Evolutionary conservation across 192 early-diverging fungal genomes (phyloP).

Genomic region (Bifiguratus adelaidae): DNA sequence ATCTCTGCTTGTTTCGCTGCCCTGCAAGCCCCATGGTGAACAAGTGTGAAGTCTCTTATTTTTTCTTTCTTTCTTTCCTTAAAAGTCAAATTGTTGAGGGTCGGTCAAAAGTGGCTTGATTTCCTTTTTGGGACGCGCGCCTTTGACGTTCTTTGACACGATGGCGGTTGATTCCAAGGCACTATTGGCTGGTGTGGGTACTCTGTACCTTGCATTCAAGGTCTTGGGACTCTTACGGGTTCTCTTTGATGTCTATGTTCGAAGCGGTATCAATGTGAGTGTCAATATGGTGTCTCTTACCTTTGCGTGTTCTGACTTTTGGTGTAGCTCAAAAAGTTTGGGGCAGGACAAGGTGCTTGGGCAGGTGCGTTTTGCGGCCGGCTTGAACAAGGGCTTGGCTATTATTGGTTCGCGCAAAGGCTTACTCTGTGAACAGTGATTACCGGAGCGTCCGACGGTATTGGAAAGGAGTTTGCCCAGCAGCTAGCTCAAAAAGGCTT

Average conservation of each 20-base stretch:
- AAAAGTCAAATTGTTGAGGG: too few relatives aligned
- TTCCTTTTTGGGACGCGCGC: too few relatives aligned
- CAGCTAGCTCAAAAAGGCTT: slow-evolving; percentile 78
- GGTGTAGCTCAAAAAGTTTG: slow-evolving; percentile 39
- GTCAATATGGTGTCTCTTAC: neutral
- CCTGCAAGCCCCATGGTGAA: slow-evolving; percentile 62
- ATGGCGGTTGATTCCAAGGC: neutral
- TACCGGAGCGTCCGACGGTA: slow-evolving; percentile 94
- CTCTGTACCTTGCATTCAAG: slow-evolving; percentile 15
- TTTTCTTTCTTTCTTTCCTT: too few relatives aligned
- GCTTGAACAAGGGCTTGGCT: neutral
- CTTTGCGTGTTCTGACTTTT: too few relatives aligned
- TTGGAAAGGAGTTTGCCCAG: slow-evolving; percentile 89
- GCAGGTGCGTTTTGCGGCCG: slow-evolving; percentile 26
- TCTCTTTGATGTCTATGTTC: slow-evolving; percentile 24
- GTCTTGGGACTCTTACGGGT: slow-evolving; percentile 24
- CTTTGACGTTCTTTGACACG: too few relatives aligned
- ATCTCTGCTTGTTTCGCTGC: slow-evolving; percentile 62
- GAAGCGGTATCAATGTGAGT: slow-evolving; percentile 30
- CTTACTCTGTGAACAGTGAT: slow-evolving; percentile 42
- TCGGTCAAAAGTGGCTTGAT: too few relatives aligned
- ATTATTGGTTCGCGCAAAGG: neutral
- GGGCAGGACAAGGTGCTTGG: slow-evolving; percentile 49
- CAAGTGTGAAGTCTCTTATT: too few relatives aligned
- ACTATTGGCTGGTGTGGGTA: slow-evolving; percentile 20